phyloP scores from a whole-genome alignment of 306 rosid species.

The Macrotyloma uniflorum region DNA sequence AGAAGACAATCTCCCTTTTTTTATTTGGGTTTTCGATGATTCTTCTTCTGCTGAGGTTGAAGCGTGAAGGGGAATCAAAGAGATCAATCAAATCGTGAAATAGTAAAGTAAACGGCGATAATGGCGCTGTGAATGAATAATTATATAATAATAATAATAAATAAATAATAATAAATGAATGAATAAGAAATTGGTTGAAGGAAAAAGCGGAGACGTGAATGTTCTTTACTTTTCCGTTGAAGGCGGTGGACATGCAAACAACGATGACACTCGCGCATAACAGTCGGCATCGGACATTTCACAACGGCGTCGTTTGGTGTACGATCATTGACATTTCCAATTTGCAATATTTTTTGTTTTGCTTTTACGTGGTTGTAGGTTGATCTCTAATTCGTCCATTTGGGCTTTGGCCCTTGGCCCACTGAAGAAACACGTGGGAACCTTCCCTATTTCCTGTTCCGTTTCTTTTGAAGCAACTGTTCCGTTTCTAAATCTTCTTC shows the following conservation, averaged over 20 bases:
- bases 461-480: neutral
- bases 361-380: neutral
- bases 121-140: neutral
- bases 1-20: neutral
- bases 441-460: conserved; percentile 21
- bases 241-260: conserved; percentile 37
- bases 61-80: neutral
- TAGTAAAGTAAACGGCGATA: neutral
- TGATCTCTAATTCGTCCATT: neutral
- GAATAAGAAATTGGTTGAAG: conserved; percentile 7
- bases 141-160: too few species aligned
- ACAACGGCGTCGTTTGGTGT: conserved; percentile 26
- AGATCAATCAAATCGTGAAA: conserved; percentile 27
- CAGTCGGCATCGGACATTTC: conserved; percentile 2
- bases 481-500: conserved; percentile 20
- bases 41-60: neutral
- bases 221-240: conserved; percentile 45
- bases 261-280: conserved; percentile 22
- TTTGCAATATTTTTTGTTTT: neutral
- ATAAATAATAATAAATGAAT: neutral
- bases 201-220: conserved; percentile 20
- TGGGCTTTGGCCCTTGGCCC: neutral
- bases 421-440: neutral
- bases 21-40: neutral
- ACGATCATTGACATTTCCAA: neutral